Percentiles rank a stretch among this genome's conserved stretches.
Evolutionary conservation across 1,139 yeast species (phyloP).

Genomic region (Kodamaea suecica): DNA sequence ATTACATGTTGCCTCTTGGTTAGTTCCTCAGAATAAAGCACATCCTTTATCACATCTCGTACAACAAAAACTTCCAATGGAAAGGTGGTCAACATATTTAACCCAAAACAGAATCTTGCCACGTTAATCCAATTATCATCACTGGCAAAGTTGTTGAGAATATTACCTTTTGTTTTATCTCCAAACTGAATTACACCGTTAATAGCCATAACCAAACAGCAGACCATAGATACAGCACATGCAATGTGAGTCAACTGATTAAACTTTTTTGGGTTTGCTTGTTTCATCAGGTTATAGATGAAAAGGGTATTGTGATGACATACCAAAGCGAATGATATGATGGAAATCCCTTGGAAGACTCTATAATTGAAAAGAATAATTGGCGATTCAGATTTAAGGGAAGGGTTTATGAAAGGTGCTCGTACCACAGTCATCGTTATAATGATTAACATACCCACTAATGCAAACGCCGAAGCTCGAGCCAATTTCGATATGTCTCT

Average conservation of each 20-base stretch:
- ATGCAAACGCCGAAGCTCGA: slow-evolving; percentile 82
- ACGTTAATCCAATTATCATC: slow-evolving; percentile 72
- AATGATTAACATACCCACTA: slow-evolving; percentile 78
- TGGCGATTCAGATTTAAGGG: slow-evolving; percentile 41
- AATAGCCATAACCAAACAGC: slow-evolving; percentile 76
- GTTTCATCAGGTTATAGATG: slow-evolving; percentile 77
- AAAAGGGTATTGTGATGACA: slow-evolving; percentile 93
- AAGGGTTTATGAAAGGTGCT: slow-evolving; percentile 60
- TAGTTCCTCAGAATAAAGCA: slow-evolving; percentile 40
- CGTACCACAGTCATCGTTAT: slow-evolving; percentile 68
- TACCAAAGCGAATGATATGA: slow-evolving; percentile 89
- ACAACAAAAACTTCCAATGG: slow-evolving; percentile 90
- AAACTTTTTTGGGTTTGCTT: slow-evolving; percentile 74
- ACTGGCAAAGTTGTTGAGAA: slow-evolving; percentile 79
- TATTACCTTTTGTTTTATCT: slow-evolving; percentile 77
- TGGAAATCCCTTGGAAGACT: slow-evolving; percentile 84
- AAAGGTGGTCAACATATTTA: slow-evolving; percentile 90
- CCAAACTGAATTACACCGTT: slow-evolving; percentile 78
- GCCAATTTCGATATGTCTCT: slow-evolving; percentile 83
- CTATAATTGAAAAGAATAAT: slow-evolving; percentile 60
- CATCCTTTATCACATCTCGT: slow-evolving; percentile 75
- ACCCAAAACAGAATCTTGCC: slow-evolving; percentile 88
- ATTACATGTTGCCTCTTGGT: slow-evolving; percentile 52
- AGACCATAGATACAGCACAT: slow-evolving; percentile 75
- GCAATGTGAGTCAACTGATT: slow-evolving; percentile 78